Evolutionary conservation across 2,329 filamentous ascomycete genomes (phyloP), one percentile per base, ranked within the genome.

Genomic region (Rutstroemia sp.): DNA sequence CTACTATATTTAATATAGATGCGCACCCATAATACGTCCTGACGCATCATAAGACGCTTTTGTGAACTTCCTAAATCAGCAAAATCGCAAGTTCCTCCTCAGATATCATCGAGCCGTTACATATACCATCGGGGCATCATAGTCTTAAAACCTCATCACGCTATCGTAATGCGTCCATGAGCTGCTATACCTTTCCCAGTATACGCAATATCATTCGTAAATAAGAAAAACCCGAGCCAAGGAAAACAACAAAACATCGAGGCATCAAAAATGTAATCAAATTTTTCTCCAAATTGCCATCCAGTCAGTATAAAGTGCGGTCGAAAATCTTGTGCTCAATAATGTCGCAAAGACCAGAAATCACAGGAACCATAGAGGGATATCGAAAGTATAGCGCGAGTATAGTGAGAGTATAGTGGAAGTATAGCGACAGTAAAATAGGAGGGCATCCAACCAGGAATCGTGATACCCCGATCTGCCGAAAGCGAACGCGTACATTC

Each of bases 121-220:
- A 55, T 51, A 56, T 34, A 45, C 39, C 53, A 37, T 46, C 39
- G 12, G 27, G 53, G 53, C 47, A 47, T 37, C 42, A 51, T 56
- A 51, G 27, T 45, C 42, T 38, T 46, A n/a, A 19, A 9, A 21
- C 21, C 19, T 16, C 21, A n/a, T 25, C 23, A 27, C 16, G 19
- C 25, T 27, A 47, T 47, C 23, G 16, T 30, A n/a, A 47, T 47
- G 44, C 44, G 23, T n/a, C 19, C 17, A 34, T 34, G 14, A 12
- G 12, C 30, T 42, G 4, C 16, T 42, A 42, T 42, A n/a, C 5
- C n/a, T 8, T 7, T n/a, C n/a, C 39, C 6, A 47, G 17, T 3
- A 5, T 7, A 44, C 5, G 41, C 16, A 10, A 14, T 44, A 44
- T 2, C 17, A 44, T 19, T 23, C 21, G 5, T 14, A 44, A 44